phyloP scores from a whole-genome alignment of 768 basidiomycete species.

The Dictyophora rubrovolvata region DNA sequence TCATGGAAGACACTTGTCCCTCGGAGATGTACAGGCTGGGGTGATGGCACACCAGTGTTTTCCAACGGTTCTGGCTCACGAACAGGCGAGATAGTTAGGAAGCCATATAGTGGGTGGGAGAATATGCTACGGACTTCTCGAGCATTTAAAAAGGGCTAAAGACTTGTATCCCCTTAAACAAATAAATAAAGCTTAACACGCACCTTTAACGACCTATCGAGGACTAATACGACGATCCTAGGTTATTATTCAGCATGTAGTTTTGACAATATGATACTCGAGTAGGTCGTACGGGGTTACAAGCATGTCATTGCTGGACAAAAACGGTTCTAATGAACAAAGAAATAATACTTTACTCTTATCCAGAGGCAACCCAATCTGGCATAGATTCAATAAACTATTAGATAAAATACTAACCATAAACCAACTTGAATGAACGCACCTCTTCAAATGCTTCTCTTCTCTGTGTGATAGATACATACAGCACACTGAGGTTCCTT shows the following conservation, averaged over 20 bases:
- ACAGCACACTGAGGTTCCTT: not conserved
- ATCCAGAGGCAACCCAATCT: conserved; percentile 82
- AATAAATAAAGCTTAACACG: conserved; percentile 12
- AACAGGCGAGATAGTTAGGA: conserved; percentile 50
- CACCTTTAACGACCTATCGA: conserved; percentile 68
- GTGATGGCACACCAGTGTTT: not conserved
- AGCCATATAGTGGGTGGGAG: conserved; percentile 72
- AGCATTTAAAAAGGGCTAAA: conserved; percentile 67
- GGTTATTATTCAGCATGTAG: not conserved
- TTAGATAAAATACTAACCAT: no score
- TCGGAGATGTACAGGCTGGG: not conserved
- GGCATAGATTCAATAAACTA: no score
- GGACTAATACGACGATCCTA: conserved; percentile 78
- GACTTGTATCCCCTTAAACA: not conserved
- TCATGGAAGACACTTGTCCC: not conserved
- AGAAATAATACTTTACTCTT: conserved; percentile 59
- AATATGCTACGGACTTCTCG: conserved; percentile 75
- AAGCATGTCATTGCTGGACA: conserved; percentile 59
- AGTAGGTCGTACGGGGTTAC: conserved; percentile 69
- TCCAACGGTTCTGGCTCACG: conserved; percentile 16
- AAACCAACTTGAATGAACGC: not conserved
- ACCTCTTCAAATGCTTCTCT: conserved; percentile 91
- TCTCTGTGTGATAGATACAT: conserved; percentile 38
- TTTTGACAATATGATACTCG: not conserved
- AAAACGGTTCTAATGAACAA: conserved; percentile 70